Evolutionary conservation across 140 eudicot genomes (phyloP).

Genomic region (Flaveria floridana): DNA sequence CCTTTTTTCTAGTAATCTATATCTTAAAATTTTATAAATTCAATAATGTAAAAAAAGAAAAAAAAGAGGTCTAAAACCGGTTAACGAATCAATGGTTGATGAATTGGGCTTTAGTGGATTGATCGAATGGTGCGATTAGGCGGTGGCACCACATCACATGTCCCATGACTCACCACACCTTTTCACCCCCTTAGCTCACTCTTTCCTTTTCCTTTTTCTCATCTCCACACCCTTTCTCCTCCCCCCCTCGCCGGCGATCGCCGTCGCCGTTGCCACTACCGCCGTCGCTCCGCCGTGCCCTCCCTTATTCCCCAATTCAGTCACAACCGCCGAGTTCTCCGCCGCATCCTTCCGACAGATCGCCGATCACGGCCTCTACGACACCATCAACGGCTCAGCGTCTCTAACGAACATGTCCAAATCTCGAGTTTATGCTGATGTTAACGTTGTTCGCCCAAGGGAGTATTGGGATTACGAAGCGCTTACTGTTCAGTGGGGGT

Average conservation of each 20-base stretch:
- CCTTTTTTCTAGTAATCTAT: too few species aligned
- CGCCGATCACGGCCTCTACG: conserved; percentile 37
- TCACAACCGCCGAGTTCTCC: conserved; percentile 28
- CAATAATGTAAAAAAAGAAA: too few species aligned
- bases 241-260: conserved; percentile 39
- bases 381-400: conserved; percentile 29
- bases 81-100: conserved; percentile 19
- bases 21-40: too few species aligned
- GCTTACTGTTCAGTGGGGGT: conserved; percentile 95
- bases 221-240: conserved; percentile 37
- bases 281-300: conserved; percentile 25
- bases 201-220: conserved; percentile 24
- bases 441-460: conserved; percentile 79
- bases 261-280: conserved; percentile 30
- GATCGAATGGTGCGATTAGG: conserved; percentile 27
- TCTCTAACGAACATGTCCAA: conserved; percentile 52
- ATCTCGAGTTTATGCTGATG: conserved; percentile 73
- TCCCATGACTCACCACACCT: conserved; percentile 34
- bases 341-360: conserved; percentile 17
- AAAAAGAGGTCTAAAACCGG: too few species aligned
- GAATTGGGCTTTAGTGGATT: conserved; percentile 34
- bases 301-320: conserved; percentile 20
- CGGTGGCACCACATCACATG: conserved; percentile 35
- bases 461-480: conserved; percentile 94
- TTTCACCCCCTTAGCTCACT: conserved; percentile 16